These are phyloP conservation scores for Leccinum pellstonianum DNA, from an alignment of 768 basidiomycete genomes.

Conservation along the genomic window DNA sequence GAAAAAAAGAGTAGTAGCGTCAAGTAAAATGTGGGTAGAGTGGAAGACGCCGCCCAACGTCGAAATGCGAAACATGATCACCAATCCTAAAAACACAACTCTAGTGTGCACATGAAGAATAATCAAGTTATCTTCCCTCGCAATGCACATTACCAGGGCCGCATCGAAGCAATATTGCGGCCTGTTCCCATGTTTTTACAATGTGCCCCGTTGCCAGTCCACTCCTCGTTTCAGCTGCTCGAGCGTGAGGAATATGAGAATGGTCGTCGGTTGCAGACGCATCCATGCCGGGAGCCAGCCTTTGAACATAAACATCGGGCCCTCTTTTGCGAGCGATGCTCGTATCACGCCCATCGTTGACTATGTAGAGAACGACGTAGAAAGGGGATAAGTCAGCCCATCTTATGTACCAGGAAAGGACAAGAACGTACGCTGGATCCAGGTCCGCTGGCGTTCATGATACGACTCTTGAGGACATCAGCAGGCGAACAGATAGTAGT, in stretches of 20 bases:
- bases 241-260: conserved; percentile 82
- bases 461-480: conserved; percentile 84
- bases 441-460: conserved; percentile 86
- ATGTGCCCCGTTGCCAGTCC: conserved; percentile 51
- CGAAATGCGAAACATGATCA: neutral
- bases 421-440: conserved; percentile 61
- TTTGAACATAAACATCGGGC: conserved; percentile 89
- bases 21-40: too few relatives aligned
- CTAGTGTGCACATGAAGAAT: neutral
- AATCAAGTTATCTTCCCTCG: neutral
- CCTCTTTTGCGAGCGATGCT: conserved; percentile 67
- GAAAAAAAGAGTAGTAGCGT: neutral
- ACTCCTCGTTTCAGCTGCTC: conserved; percentile 77
- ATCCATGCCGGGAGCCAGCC: conserved; percentile 90
- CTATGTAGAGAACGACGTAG: conserved; percentile 30
- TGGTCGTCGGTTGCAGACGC: conserved; percentile 82
- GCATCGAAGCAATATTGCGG: too few relatives aligned
- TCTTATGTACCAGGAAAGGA: neutral
- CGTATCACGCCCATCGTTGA: conserved; percentile 72
- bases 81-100: neutral
- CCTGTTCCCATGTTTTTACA: conserved; percentile 10
- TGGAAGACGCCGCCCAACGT: too few relatives aligned
- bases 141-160: too few relatives aligned
- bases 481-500: conserved; percentile 89
- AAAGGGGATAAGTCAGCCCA: neutral